Base-by-base conservation (phyloP, 169 alveolate genomes). In the Eimeria acervulina region DNA sequence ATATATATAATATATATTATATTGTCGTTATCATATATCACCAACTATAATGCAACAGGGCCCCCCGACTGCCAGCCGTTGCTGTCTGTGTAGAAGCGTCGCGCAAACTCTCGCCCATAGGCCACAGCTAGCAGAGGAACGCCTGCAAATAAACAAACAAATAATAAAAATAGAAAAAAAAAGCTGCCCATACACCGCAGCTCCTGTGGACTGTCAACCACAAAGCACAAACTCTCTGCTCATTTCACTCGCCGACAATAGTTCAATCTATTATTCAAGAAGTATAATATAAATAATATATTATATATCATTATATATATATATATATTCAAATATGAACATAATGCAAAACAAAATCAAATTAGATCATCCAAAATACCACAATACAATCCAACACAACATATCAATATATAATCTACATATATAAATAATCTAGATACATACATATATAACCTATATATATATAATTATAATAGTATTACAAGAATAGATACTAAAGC, bases 31-130 rank as follows among this genome's bases (percentile, higher is more conserved):
- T n/a, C n/a, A n/a, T n/a, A n/a, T n/a, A n/a, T n/a, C 74, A 6
- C n/a, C 42, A 33, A 68, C 80, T n/a, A 26, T 7, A 68, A 38
- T 31, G 80, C 80, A n/a, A n/a, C 42, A 23, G 6, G 80, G 47
- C 80, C 72, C 80, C 72, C 81, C 1, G 47, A 31, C 66, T 91
- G 95, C 76, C 87, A 72, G 40, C 70, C 96, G n/a, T 31, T 70
- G 78, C 36, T 74, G 59, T 76, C 93, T 10, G 59, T 4, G 87
- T 83, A 83, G 52, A 92, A 83, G 12, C 80, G 93, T 31, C 80
- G 92, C 19, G 96, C 96, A 81, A 93, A 95, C 28, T 95, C 96
- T 33, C 96, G 40, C 28, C 96, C 96, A 78, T 95, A 95, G 47
- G 96, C 96, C 26, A 95, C 95, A 26, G 95, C 96, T 17, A 95